Conservation (phyloP, 108 stramenopile species). For the Aurantiochytrium sp. region DNA sequence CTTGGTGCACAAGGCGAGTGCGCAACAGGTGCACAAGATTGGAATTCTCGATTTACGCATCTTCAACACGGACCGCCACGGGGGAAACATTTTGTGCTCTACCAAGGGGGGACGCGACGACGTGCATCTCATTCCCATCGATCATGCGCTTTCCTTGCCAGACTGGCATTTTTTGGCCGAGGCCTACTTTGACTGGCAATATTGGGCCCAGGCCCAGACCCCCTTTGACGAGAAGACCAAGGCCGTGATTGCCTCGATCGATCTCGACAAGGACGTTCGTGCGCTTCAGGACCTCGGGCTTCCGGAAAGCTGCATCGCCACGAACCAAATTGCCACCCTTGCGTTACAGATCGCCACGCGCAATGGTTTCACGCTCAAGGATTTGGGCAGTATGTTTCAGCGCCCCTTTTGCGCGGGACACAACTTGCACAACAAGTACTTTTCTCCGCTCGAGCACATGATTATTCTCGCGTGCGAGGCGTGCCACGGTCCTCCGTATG, state of each 20-base stretch:
- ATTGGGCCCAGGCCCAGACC: not conserved
- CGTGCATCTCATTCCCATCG: conserved; percentile 2
- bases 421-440: conserved; percentile 15
- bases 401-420: conserved; percentile 6
- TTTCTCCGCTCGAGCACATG: conserved; percentile 3
- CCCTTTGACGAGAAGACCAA: not conserved
- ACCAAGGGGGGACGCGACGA: not conserved
- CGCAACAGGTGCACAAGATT: not conserved
- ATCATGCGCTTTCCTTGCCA: not conserved
- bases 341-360: not conserved
- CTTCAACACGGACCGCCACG: not conserved
- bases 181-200: conserved; percentile 9
- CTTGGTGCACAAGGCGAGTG: not conserved
- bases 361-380: not conserved
- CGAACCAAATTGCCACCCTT: not conserved
- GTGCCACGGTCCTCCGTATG: not conserved
- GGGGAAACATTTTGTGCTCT: not conserved
- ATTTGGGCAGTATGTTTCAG: not conserved
- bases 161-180: conserved; percentile 14
- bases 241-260: not conserved
- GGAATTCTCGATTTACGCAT: not conserved
- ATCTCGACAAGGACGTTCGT: not conserved
- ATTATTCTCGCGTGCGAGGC: not conserved
- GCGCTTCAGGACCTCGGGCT: conserved; percentile 5
- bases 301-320: not conserved